A percentile compares a stretch with the other conserved stretches of the same genome.
phyloP scores from a whole-genome alignment of 139 green algal species.

The Chlamydomonas schloesseri region DNA sequence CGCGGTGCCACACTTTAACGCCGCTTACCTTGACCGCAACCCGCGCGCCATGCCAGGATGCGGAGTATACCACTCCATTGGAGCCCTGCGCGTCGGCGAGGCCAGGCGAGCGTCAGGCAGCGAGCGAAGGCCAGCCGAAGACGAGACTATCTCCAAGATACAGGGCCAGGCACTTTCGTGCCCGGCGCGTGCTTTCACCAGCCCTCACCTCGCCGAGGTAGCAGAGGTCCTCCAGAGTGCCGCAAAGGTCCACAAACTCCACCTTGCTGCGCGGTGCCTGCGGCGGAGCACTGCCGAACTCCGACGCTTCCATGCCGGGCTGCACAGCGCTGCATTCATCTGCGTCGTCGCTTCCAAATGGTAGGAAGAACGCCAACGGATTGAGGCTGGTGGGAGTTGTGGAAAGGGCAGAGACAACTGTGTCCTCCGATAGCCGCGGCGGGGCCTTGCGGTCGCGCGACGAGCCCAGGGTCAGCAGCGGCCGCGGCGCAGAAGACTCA shows the following conservation, averaged over 20 bases:
- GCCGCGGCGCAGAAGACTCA: background rate
- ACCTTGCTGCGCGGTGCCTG: slow-evolving; percentile 7
- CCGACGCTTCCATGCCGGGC: background rate
- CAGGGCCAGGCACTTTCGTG: background rate
- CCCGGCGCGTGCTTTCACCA: too few relatives aligned
- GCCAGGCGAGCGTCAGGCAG: background rate
- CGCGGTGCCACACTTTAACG: too few relatives aligned
- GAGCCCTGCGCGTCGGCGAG: slow-evolving; percentile 2
- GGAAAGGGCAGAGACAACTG: background rate
- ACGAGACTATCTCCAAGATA: background rate
- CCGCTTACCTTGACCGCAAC: slow-evolving; percentile 29
- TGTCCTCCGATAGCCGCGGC: slow-evolving; percentile 10
- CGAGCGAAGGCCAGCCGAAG: background rate
- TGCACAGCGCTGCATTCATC: background rate
- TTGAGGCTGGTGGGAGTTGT: slow-evolving; percentile 17
- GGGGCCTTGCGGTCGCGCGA: background rate
- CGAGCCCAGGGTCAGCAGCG: background rate
- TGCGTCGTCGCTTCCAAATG: background rate
- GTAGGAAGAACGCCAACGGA: slow-evolving; percentile 15
- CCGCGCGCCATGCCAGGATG: slow-evolving; percentile 24
- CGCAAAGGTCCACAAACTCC: slow-evolving; percentile 28
- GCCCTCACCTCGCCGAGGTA: slow-evolving; percentile 29
- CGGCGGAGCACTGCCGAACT: background rate
- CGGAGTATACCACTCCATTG: slow-evolving; percentile 29
- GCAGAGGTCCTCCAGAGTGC: background rate